Conservation (phyloP, 1,139 yeast genomes). For the Pneumocystis wakefieldiae region DNA sequence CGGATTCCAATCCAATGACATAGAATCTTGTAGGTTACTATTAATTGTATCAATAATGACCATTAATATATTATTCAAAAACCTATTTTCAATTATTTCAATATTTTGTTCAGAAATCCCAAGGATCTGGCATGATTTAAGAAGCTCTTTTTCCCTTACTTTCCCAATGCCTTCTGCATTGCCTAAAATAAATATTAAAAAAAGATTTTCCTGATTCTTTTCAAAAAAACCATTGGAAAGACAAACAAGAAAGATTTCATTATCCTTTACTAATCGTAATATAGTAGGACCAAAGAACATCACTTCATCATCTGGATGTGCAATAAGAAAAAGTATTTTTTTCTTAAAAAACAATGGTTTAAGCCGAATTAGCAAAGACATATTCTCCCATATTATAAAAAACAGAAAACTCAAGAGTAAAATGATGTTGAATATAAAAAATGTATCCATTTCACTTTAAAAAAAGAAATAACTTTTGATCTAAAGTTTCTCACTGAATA, state of each 20-base stretch:
- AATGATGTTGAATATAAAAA: background rate
- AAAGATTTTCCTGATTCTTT: slow-evolving; percentile 36
- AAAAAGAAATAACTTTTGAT: background rate
- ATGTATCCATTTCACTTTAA: background rate
- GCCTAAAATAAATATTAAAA: slow-evolving; percentile 62
- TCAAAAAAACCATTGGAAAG: slow-evolving; percentile 23
- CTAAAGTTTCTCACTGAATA: background rate
- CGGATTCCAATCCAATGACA: slow-evolving; percentile 53
- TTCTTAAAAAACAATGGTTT: slow-evolving; percentile 3
- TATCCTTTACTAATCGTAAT: slow-evolving; percentile 10
- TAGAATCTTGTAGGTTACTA: slow-evolving; percentile 41
- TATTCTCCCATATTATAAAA: background rate
- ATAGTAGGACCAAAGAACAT: slow-evolving; percentile 90
- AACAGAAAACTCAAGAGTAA: background rate
- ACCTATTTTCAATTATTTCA: slow-evolving; percentile 32
- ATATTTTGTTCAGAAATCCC: slow-evolving; percentile 38
- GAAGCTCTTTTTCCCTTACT: slow-evolving; percentile 44
- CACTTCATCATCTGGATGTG: slow-evolving; percentile 97
- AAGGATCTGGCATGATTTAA: slow-evolving; percentile 40
- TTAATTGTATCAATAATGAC: background rate
- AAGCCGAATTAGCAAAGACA: background rate
- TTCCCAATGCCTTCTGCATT: slow-evolving; percentile 60
- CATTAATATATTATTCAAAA: slow-evolving; percentile 21
- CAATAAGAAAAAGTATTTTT: slow-evolving; percentile 40
- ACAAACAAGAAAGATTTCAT: slow-evolving; percentile 2